Evolutionary conservation across 1,284 basidiomycete genomes (phyloP).

Genomic region (Moesziomyces antarcticus): DNA sequence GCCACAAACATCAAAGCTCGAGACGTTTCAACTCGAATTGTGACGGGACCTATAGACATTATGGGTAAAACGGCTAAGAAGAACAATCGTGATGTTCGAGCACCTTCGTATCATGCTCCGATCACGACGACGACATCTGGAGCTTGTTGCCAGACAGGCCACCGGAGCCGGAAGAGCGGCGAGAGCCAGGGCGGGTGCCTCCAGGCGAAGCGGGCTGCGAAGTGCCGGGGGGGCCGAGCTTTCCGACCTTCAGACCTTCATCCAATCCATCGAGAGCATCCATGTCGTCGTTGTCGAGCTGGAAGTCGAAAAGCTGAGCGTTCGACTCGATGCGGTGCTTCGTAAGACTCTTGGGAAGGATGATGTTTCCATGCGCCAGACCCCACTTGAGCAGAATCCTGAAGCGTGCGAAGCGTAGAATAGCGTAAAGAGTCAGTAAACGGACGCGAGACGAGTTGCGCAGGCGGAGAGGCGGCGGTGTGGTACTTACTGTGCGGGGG

Average conservation of each 20-base stretch:
- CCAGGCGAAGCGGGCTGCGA: conserved; percentile 62
- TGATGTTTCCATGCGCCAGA: conserved; percentile 61
- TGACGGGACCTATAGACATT: no score
- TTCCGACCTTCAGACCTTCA: conserved; percentile 60
- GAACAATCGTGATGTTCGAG: no score
- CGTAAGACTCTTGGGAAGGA: conserved; percentile 64
- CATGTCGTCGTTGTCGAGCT: conserved; percentile 64
- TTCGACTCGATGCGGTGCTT: conserved; percentile 65
- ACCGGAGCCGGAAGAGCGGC: conserved; percentile 57
- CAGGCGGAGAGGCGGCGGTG: no score
- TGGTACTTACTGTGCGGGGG: conserved; percentile 52
- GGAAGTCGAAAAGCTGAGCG: conserved; percentile 64
- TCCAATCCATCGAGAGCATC: conserved; percentile 43
- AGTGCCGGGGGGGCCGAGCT: conserved; percentile 63
- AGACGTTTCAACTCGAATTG: no score
- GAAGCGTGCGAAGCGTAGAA: no score
- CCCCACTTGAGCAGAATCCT: conserved; percentile 58
- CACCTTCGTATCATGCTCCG: no score
- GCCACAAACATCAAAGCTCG: no score
- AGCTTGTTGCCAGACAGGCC: conserved; percentile 63
- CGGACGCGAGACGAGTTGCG: no score
- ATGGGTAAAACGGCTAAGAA: no score
- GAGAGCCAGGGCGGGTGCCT: conserved; percentile 57
- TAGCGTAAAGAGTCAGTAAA: no score
- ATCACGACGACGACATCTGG: conserved; percentile 52